Evolutionary conservation across 805 yeast species (phyloP).

Genomic region (Nakazawaea wyomingensis): DNA sequence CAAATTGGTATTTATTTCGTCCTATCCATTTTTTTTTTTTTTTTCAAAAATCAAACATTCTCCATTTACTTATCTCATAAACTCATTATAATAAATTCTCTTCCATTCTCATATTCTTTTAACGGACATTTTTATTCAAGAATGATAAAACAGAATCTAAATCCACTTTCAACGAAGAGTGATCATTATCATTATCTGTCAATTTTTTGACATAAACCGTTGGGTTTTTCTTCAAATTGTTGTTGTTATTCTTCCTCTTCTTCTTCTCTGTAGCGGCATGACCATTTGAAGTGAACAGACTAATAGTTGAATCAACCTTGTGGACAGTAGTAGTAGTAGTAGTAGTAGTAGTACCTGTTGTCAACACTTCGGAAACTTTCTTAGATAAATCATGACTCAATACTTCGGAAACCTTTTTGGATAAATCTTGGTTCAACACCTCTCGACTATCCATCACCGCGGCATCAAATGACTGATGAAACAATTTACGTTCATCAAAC

Average conservation of each 20-base stretch:
- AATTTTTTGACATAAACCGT: background rate
- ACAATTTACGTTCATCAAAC: slow-evolving; percentile 10
- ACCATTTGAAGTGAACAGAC: slow-evolving; percentile 8
- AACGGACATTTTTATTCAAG: slow-evolving; percentile 11
- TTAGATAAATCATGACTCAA: slow-evolving; percentile 2
- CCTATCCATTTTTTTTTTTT: too few species aligned
- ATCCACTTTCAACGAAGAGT: slow-evolving; percentile 8
- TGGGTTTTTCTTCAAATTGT: background rate
- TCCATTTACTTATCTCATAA: background rate
- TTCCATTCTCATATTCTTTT: too few species aligned
- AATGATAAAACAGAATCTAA: slow-evolving; percentile 12
- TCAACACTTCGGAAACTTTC: slow-evolving; percentile 4
- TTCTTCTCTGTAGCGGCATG: background rate
- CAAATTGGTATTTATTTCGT: too few species aligned
- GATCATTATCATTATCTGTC: background rate
- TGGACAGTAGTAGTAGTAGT: background rate
- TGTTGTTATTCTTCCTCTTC: background rate
- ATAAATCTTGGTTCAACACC: slow-evolving; percentile 1
- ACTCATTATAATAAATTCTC: too few species aligned
- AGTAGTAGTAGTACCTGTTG: too few species aligned
- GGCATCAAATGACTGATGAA: slow-evolving; percentile 3
- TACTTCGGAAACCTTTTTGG: slow-evolving; percentile 4
- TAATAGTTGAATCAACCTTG: background rate
- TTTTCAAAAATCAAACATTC: background rate
- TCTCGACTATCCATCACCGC: slow-evolving; percentile 1